A percentile compares a stretch with the other conserved stretches of the same genome.
These are phyloP conservation scores for Tieghemostelium lacteum DNA, from an alignment of 78 protist genomes.

Conservation along the genomic window DNA sequence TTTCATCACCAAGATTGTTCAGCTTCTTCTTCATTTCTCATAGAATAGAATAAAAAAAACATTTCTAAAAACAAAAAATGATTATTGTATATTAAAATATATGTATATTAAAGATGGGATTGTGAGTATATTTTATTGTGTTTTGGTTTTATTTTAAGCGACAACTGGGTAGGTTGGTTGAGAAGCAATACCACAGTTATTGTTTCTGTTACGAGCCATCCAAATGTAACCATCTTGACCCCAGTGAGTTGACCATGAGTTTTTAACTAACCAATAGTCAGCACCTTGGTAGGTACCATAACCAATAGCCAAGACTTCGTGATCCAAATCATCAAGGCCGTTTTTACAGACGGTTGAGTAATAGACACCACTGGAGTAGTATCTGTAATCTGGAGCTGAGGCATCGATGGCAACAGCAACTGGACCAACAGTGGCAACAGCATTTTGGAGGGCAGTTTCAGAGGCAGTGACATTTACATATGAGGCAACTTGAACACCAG, in stretches of 20 bases:
- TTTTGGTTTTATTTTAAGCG: no score
- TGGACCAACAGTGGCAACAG: conserved; percentile 77
- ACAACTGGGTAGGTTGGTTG: conserved; percentile 58
- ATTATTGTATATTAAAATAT: no score
- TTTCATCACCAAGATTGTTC: no score
- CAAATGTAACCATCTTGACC: conserved; percentile 75
- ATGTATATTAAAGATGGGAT: no score
- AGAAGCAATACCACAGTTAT: conserved; percentile 73
- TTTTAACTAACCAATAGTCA: conserved; percentile 80
- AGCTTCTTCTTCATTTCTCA: no score
- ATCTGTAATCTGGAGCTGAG: conserved; percentile 66
- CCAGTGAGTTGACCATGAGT: conserved; percentile 84
- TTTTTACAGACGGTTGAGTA: conserved; percentile 56
- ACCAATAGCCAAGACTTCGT: conserved; percentile 88
- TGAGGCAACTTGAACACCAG: conserved; percentile 38
- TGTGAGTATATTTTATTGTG: no score
- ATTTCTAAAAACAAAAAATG: no score
- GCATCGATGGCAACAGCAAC: conserved; percentile 88
- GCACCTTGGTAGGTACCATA: conserved; percentile 71
- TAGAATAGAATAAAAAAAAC: no score
- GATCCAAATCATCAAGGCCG: conserved; percentile 84
- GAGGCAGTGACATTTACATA: conserved; percentile 80
- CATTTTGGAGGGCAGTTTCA: conserved; percentile 69
- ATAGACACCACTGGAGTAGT: conserved; percentile 79
- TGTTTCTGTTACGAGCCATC: conserved; percentile 42